phyloP scores from a whole-genome alignment of 768 basidiomycete genomes.

The Xerocomellus chrysenteron region DNA sequence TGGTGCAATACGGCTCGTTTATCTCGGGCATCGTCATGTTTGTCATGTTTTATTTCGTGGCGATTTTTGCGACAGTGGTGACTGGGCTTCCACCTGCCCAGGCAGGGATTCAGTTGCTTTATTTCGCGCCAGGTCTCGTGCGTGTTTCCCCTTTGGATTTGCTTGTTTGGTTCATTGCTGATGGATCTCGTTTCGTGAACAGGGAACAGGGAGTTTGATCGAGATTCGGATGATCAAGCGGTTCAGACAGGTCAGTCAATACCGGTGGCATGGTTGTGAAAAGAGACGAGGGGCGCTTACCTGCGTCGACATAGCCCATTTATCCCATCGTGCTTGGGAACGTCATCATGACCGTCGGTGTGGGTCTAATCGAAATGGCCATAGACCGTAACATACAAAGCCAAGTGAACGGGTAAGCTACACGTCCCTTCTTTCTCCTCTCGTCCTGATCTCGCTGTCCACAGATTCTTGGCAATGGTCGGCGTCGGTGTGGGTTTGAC shows the following conservation, averaged over 20 bases:
- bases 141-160: constrained; percentile 8
- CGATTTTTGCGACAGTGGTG: constrained; percentile 52
- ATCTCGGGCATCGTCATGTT: constrained; percentile 48
- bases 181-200: background rate
- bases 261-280: background rate
- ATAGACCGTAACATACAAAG: constrained; percentile 38
- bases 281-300: background rate
- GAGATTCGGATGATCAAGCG: constrained; percentile 36
- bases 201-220: constrained; percentile 40
- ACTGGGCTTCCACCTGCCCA: constrained; percentile 37
- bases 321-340: constrained; percentile 42
- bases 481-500: constrained; percentile 45
- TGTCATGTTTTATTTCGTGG: constrained; percentile 54
- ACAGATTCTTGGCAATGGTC: constrained; percentile 44
- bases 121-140: constrained; percentile 50
- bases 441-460: background rate
- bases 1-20: constrained; percentile 38
- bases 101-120: constrained; percentile 50
- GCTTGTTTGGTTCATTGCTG: background rate
- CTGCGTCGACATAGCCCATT: constrained; percentile 34
- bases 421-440: background rate
- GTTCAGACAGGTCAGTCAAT: constrained; percentile 36
- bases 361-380: constrained; percentile 44
- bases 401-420: constrained; percentile 36
- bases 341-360: constrained; percentile 36